Evolutionary conservation across 176 grass and related monocot genomes (phyloP), one percentile per base, ranked within the genome.

Genomic region (Thalia dealbata): DNA sequence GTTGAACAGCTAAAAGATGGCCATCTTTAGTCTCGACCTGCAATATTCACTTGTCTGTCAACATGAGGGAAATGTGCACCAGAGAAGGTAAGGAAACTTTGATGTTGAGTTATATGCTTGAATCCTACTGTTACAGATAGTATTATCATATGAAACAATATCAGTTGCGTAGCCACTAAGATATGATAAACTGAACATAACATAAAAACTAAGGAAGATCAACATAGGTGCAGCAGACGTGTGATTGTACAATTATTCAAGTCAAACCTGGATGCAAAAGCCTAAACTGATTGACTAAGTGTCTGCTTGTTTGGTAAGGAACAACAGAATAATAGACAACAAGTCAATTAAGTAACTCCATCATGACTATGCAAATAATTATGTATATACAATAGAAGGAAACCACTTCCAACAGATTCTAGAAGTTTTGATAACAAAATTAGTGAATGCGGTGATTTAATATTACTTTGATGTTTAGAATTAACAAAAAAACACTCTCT

Each of bases 21-120:
- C 92, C 92, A 70, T 96, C 92, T 2, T 80, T 77, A 28, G 92
- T 96, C 78, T 96, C 70, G 76, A 96, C 89, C 92, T 96, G 75
- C 38, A 60, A 27, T 68, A 43, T 68, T 68, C 35, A 43, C 65
- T 43, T 21, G 35, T 23, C 65, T 21, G 15, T 44, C 2, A 22
- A 15, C n/a, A n/a, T 6, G 3, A 6, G 30, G 65, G 35, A 68
- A n/a, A 43, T 68, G 35, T 44, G 16, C 48, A 19, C 26, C 23
- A 38, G 14, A 44, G 7, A 24, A 38, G 7, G 32, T 27, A 4
- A 21, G 8, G 2, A 64, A 28, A 6, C 42, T 64, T 28, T 38
- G 50, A 28, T 27, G 61, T 63, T 63, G 54, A 19, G 4, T 38
- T 38, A 38, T 38, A 38, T 38, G 32, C 4, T 28, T 63, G 13